Percentiles rank a stretch among this genome's conserved stretches.
Conservation (phyloP, 129 eudicot species). For the Helianthus annuus region HanXRQr2.0-SUNRISE NC_035448.2:154506553-154507052, state of each 20-base stretch:
- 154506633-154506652: conserved; percentile 77
- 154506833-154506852: not conserved
- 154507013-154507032: not conserved
- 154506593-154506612: conserved; percentile 21
- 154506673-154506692: conserved; percentile 75
- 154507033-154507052: not conserved
- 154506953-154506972: not conserved
- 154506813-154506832: not conserved
- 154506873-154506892: not conserved
- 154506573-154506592: conserved; percentile 11
- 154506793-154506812: not conserved
- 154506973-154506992: not conserved
- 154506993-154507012: not conserved
- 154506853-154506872: conserved; percentile 6
- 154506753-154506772: conserved; percentile 41
- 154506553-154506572: not conserved
- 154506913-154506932: no score
- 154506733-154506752: conserved; percentile 60
- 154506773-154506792: conserved; percentile 20
- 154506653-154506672: conserved; percentile 76
- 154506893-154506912: no score
- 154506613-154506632: conserved; percentile 89
- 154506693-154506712: conserved; percentile 69
- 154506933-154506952: no score
- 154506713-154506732: conserved; percentile 70